Evolutionary conservation across 2,329 filamentous ascomycete species (phyloP).

Genomic region (Claviceps sp.): DNA sequence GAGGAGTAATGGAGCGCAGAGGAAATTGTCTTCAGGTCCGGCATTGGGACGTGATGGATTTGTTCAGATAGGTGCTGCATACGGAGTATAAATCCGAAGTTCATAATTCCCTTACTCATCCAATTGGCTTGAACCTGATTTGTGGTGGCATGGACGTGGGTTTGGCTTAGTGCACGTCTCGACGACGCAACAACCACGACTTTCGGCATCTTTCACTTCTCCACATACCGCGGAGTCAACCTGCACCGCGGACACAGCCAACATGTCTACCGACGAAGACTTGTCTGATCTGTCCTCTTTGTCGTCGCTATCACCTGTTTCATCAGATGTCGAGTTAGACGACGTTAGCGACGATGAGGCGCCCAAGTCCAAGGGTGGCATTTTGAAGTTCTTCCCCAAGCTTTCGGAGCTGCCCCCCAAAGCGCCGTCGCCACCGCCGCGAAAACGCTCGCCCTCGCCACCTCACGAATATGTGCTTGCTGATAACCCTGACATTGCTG

Average conservation of each 20-base stretch:
- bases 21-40: neutral
- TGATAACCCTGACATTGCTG: slow-evolving; percentile 84
- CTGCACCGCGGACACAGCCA: slow-evolving; percentile 14
- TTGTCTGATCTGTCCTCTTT: slow-evolving; percentile 51
- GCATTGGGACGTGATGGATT: slow-evolving; percentile 1
- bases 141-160: slow-evolving; percentile 17
- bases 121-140: slow-evolving; percentile 16
- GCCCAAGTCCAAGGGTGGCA: slow-evolving; percentile 42
- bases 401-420: slow-evolving; percentile 36
- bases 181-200: slow-evolving; percentile 11
- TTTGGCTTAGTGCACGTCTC: slow-evolving; percentile 17
- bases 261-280: slow-evolving; percentile 47
- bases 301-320: slow-evolving; percentile 32
- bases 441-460: slow-evolving; percentile 75
- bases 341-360: slow-evolving; percentile 21
- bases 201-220: slow-evolving; percentile 15
- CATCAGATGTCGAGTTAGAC: slow-evolving; percentile 36
- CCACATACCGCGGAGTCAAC: slow-evolving; percentile 15
- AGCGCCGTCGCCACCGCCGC: slow-evolving; percentile 50
- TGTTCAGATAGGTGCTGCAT: slow-evolving; percentile 9
- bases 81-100: slow-evolving; percentile 6
- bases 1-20: neutral
- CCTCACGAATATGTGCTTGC: slow-evolving; percentile 81
- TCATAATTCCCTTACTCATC: slow-evolving; percentile 17
- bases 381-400: slow-evolving; percentile 56